A percentile compares a stretch with the other conserved stretches of the same genome.
These are phyloP conservation scores for Lipomyces kockii DNA, from an alignment of 805 yeast genomes.

Conservation along the genomic window DNA sequence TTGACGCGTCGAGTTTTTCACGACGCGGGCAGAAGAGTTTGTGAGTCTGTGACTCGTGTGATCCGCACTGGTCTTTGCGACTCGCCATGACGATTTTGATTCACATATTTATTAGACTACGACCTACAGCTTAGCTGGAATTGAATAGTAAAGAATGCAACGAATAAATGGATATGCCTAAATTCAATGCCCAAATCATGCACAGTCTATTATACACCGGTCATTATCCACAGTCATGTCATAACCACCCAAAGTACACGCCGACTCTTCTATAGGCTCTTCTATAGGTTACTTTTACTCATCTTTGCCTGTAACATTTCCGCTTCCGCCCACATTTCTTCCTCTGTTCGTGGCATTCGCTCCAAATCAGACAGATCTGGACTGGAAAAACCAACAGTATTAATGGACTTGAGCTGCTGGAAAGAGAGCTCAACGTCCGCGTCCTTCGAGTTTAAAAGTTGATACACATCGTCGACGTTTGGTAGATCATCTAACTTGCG, in stretches of 20 bases:
- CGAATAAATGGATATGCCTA: neutral
- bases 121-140: neutral
- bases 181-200: neutral
- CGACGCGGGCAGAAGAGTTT: neutral
- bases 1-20: neutral
- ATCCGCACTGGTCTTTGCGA: neutral
- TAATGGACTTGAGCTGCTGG: slow-evolving; percentile 37
- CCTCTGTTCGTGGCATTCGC: slow-evolving; percentile 60
- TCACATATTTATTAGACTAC: neutral
- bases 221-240: neutral
- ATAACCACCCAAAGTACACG: too few relatives aligned
- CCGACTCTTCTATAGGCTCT: neutral
- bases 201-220: neutral
- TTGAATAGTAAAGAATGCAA: too few relatives aligned
- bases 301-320: slow-evolving; percentile 19
- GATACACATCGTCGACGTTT: slow-evolving; percentile 78
- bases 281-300: slow-evolving; percentile 1
- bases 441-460: slow-evolving; percentile 61
- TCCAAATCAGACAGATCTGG: slow-evolving; percentile 52
- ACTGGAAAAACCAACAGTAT: slow-evolving; percentile 37
- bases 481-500: slow-evolving; percentile 59
- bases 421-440: slow-evolving; percentile 47
- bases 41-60: neutral
- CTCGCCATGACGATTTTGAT: too few relatives aligned
- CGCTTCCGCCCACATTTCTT: slow-evolving; percentile 78